These are phyloP conservation scores for Ormosia emarginata DNA, from an alignment of 306 rosid genomes.

Conservation along the genomic window DNA sequence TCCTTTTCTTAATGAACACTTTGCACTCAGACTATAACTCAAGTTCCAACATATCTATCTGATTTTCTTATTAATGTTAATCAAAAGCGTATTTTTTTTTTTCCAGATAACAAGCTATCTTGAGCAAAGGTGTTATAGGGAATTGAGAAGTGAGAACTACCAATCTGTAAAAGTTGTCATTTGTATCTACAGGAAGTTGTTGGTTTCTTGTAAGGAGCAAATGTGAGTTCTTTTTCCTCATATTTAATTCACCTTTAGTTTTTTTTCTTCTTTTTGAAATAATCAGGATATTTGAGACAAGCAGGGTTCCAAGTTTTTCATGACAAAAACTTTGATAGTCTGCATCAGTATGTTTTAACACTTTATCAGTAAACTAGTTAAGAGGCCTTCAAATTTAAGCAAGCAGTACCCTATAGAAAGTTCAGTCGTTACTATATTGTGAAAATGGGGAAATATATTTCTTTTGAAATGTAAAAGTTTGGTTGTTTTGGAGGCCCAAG, in stretches of 20 bases:
- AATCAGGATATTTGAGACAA: background rate
- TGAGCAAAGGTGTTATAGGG: conserved; percentile 83
- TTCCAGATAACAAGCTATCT: conserved; percentile 75
- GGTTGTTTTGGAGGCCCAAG: background rate
- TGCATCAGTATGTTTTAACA: background rate
- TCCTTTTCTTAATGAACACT: too few relatives aligned
- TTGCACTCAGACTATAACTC: too few relatives aligned
- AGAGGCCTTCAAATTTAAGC: background rate
- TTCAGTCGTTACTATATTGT: background rate
- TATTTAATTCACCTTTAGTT: background rate
- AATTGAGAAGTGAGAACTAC: conserved; percentile 74
- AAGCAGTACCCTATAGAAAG: background rate
- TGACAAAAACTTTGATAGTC: background rate
- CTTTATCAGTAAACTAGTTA: background rate
- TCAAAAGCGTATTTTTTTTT: background rate
- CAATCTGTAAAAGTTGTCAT: conserved; percentile 72
- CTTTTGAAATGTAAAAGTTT: background rate
- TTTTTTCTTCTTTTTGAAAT: background rate
- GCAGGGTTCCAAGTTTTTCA: background rate
- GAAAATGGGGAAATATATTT: background rate
- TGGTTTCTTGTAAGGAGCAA: conserved; percentile 75
- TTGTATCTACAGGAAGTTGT: conserved; percentile 70
- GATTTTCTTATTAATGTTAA: background rate
- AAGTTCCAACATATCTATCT: background rate
- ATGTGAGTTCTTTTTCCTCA: conserved; percentile 56